Evolutionary conservation across 257 asterid species (phyloP).

Genomic region (Capsicum chinense): DNA sequence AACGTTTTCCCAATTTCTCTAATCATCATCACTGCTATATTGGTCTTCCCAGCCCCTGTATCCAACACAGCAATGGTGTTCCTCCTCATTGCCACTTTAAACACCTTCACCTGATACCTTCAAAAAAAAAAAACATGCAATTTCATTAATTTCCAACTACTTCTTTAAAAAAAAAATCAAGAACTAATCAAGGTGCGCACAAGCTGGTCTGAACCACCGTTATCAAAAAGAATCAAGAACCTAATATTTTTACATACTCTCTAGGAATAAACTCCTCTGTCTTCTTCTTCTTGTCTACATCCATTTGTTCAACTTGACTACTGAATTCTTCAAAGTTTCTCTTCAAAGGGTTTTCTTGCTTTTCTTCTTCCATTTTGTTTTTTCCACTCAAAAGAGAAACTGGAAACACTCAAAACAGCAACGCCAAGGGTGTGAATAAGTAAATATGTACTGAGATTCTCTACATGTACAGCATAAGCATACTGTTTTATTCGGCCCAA

Average conservation of each 20-base stretch:
- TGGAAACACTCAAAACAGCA: background rate
- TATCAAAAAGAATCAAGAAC: slow-evolving; percentile 22
- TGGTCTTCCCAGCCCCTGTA: slow-evolving; percentile 59
- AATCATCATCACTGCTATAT: slow-evolving; percentile 71
- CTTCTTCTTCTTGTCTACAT: slow-evolving; percentile 30
- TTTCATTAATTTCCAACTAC: slow-evolving; percentile 10
- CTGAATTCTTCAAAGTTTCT: slow-evolving; percentile 40
- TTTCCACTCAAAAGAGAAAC: background rate
- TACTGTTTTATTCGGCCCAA: background rate
- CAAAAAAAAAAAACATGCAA: background rate
- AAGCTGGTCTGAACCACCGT: too few relatives aligned
- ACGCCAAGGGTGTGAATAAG: slow-evolving; percentile 21
- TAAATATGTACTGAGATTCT: slow-evolving; percentile 2
- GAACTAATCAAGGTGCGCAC: background rate
- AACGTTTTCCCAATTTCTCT: slow-evolving; percentile 65
- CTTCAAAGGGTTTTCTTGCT: slow-evolving; percentile 45
- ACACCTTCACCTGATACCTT: slow-evolving; percentile 67
- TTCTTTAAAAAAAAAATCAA: slow-evolving; percentile 20
- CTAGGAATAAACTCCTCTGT: slow-evolving; percentile 40
- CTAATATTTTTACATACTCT: slow-evolving; percentile 46
- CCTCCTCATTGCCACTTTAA: slow-evolving; percentile 73
- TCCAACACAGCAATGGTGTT: slow-evolving; percentile 78
- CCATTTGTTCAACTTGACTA: slow-evolving; percentile 40
- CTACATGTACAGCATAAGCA: background rate
- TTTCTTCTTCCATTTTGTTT: slow-evolving; percentile 20